Conservation (phyloP, 148 eudicot genomes). For the Arbutus unedo region DNA sequence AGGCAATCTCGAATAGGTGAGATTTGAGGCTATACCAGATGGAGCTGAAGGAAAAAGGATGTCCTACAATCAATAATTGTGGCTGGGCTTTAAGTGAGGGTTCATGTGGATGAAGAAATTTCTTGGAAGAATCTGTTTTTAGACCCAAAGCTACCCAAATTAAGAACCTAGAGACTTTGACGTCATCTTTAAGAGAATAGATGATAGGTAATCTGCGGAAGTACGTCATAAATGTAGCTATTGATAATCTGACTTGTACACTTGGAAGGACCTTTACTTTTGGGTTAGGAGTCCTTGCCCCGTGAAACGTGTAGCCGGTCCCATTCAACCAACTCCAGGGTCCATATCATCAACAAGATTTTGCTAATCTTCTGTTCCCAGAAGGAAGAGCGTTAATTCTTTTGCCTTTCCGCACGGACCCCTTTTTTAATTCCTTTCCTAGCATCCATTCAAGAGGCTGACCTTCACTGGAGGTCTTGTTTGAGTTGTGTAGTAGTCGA, state of each 20-base stretch:
- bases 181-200: not conserved
- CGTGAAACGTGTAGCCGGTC: not conserved
- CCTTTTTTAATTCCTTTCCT: not conserved
- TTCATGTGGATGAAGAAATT: not conserved
- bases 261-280: not conserved
- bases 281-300: not conserved
- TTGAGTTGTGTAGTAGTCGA: not conserved
- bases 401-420: not conserved
- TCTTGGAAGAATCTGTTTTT: not conserved
- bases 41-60: not conserved
- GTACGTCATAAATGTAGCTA: not conserved
- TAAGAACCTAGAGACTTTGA: constrained; percentile 5
- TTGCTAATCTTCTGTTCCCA: not conserved
- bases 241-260: not conserved
- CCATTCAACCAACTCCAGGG: not conserved
- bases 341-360: not conserved
- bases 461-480: not conserved
- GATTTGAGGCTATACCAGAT: not conserved
- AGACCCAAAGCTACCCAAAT: not conserved
- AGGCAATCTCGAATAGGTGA: not conserved
- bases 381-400: not conserved
- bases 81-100: not conserved
- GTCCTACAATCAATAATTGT: not conserved
- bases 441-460: not conserved
- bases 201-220: not conserved